Evolutionary conservation across 805 yeast species (phyloP), one percentile per base, ranked within the genome.

Genomic region (Metschnikowia amazonensis): DNA sequence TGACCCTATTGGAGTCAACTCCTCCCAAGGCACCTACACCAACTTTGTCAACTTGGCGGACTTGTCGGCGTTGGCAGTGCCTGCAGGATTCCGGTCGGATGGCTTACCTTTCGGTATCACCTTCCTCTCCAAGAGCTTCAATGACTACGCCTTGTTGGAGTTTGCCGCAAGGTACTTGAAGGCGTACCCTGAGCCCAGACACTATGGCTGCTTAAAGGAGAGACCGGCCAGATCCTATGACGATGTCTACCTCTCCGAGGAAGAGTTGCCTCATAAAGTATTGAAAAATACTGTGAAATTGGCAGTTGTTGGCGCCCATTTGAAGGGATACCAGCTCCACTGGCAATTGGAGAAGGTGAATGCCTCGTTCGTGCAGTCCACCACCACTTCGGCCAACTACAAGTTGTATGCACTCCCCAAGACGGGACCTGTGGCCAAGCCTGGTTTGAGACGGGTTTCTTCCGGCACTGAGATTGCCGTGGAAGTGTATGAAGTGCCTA

Each of bases 301-400:
- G 47, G 97, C 97, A 1, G 99, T 94, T 30, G 98, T 92, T 39
- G 99, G 99, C 45, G 97, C 97, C 39, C 99, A 92, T 62, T 74
- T 94, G 54, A 73, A 81, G 45, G 97, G 96, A 1, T 78, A 89
- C 74, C 89, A 89, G 39, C 75, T 92, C 56, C 89, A 92, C 66
- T 90, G 97, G 97, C 99, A 92, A 70, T 74, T 92, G 50, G 84
- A 86, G 57, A 79, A 85, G 63, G 94, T 84, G 36, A 79, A 82
- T 57, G 98, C 98, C 25, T 66, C 80, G 2, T 80, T 87, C 45
- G 59, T 84, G 3, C 72, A 76, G 52, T 72, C 79, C 23, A 82
- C 95, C 5, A 77, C 74, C 32, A 89, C 98, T 3, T 73, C 96
- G 1, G 62, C 75, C 9, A 72, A 80, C 49, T 92, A 92, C 66